These are phyloP conservation scores for Naganishia friedmannii DNA, from an alignment of 768 basidiomycete genomes.

Conservation along the genomic window DNA sequence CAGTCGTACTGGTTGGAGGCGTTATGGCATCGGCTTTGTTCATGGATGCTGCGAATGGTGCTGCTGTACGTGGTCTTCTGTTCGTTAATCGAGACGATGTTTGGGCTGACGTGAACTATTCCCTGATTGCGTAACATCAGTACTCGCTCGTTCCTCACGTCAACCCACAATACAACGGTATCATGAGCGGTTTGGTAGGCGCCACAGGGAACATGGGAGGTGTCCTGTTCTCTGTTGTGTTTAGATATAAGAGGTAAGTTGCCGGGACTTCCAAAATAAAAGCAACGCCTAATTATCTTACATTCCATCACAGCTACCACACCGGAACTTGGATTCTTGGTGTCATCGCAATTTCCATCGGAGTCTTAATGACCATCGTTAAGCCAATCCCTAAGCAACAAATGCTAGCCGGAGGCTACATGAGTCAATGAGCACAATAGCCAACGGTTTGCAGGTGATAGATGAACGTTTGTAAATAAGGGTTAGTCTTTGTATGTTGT, in stretches of 20 bases:
- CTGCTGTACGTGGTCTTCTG: constrained; percentile 13
- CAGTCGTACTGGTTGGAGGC: constrained; percentile 14
- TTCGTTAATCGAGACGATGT: too few relatives aligned
- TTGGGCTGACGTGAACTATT: neutral
- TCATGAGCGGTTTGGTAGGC: constrained; percentile 26
- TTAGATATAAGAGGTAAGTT: constrained; percentile 21
- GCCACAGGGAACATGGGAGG: constrained; percentile 26
- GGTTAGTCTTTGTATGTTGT: neutral
- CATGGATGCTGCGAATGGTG: constrained; percentile 29
- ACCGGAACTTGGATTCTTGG: constrained; percentile 28
- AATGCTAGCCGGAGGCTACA: constrained; percentile 20
- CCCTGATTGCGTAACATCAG: neutral
- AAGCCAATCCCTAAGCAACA: constrained; percentile 21
- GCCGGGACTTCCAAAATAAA: neutral
- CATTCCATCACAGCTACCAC: neutral
- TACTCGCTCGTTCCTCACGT: constrained; percentile 29
- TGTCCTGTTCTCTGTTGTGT: constrained; percentile 27
- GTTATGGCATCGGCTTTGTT: constrained; percentile 23
- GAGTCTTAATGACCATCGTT: constrained; percentile 21
- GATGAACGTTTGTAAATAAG: neutral
- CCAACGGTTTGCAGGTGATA: neutral
- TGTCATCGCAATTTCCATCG: constrained; percentile 22
- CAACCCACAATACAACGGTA: constrained; percentile 29
- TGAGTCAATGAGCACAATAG: constrained; percentile 12
- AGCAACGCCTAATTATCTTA: neutral